phyloP scores from a whole-genome alignment of 208 protist species.

The Novymonas esmeraldas region DNA sequence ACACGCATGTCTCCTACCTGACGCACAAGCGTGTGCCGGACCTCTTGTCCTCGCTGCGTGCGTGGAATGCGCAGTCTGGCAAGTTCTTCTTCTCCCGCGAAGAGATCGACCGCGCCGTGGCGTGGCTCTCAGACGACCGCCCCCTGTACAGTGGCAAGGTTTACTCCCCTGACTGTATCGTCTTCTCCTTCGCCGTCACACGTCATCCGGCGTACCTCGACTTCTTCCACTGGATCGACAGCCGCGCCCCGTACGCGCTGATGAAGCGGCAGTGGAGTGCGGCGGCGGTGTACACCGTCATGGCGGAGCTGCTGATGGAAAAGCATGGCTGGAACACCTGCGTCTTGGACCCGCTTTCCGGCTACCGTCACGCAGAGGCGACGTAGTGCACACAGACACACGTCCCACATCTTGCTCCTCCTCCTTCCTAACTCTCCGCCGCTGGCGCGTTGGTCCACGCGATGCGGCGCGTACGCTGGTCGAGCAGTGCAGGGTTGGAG shows the following conservation, averaged over 20 bases:
- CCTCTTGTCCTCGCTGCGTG: conserved; percentile 5
- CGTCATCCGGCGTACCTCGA: conserved; percentile 21
- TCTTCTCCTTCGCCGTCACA: conserved; percentile 34
- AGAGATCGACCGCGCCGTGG: conserved; percentile 6
- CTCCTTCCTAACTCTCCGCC: too few relatives aligned
- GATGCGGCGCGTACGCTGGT: too few relatives aligned
- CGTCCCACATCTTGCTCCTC: too few relatives aligned
- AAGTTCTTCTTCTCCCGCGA: neutral
- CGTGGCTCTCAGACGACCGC: conserved; percentile 23
- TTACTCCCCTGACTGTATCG: conserved; percentile 28
- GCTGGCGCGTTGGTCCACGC: too few relatives aligned
- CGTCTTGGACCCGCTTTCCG: conserved; percentile 15
- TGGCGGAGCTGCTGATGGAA: conserved; percentile 14
- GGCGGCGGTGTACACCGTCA: conserved; percentile 25
- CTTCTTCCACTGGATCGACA: conserved; percentile 38
- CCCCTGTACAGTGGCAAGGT: conserved; percentile 26
- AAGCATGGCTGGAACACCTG: conserved; percentile 21
- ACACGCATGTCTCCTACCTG: conserved; percentile 17
- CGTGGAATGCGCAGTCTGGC: conserved; percentile 20
- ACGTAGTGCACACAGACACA: too few relatives aligned
- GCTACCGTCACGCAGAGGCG: too few relatives aligned
- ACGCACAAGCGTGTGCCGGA: conserved; percentile 24
- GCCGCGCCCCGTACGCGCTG: conserved; percentile 10
- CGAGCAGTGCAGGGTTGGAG: too few relatives aligned
- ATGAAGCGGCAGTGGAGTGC: conserved; percentile 34